A percentile compares a stretch with the other conserved stretches of the same genome.
phyloP scores from a whole-genome alignment of 1,284 basidiomycete species.

The Exobasidium rhododendri region DNA sequence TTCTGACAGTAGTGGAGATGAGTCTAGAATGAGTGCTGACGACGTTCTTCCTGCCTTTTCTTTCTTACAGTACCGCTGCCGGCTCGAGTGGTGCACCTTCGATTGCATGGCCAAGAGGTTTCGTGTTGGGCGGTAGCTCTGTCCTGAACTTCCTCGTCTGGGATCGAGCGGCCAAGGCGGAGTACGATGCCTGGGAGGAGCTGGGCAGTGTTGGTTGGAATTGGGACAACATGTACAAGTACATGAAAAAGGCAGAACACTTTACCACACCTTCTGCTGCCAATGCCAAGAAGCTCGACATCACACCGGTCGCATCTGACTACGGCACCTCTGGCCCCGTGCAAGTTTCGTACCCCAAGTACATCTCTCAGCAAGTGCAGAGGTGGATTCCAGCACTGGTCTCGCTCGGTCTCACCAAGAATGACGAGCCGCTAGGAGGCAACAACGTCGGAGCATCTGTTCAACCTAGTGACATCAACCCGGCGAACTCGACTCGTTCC shows the following conservation, averaged over 20 bases:
- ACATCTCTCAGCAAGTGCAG: conserved; percentile 37
- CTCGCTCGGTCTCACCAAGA: conserved; percentile 31
- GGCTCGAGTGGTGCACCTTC: conserved; percentile 26
- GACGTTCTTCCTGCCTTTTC: too few relatives aligned
- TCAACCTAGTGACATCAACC: conserved; percentile 46
- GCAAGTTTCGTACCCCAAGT: conserved; percentile 44
- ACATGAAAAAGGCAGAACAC: conserved; percentile 56
- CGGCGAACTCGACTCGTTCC: conserved; percentile 42
- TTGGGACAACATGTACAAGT: conserved; percentile 54
- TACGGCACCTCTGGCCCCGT: conserved; percentile 49
- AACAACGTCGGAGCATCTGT: conserved; percentile 45
- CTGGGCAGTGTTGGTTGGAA: conserved; percentile 50
- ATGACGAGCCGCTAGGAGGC: conserved; percentile 37
- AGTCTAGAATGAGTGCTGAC: too few relatives aligned
- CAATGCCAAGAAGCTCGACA: conserved; percentile 32
- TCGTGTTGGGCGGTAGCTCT: conserved; percentile 52
- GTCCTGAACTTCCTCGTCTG: conserved; percentile 56
- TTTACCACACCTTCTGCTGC: conserved; percentile 42
- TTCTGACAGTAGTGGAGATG: too few relatives aligned
- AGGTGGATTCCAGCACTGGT: conserved; percentile 34
- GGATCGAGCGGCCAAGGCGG: conserved; percentile 48
- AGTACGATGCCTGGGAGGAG: conserved; percentile 51
- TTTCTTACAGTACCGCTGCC: conserved; percentile 19
- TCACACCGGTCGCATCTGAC: conserved; percentile 33
- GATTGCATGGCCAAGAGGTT: conserved; percentile 44